Evolutionary conservation across 805 yeast genomes (phyloP), one percentile per base, ranked within the genome.

Genomic region (Saccharomyces jurei): DNA sequence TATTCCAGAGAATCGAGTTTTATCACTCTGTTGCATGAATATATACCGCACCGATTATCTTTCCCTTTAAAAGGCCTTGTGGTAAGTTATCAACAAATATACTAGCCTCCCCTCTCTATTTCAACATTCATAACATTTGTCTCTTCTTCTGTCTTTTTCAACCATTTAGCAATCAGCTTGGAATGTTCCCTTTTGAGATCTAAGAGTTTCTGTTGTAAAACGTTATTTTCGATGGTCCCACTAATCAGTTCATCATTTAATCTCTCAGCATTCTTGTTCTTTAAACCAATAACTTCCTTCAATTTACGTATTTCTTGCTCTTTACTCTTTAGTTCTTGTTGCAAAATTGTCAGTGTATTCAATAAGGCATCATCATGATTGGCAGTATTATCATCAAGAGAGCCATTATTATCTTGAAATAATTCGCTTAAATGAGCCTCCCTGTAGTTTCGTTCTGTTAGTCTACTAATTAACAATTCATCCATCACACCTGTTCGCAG

Each of bases 211-310:
- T 65, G 69, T 44, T 66, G 63, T 21, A 75, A 55, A 6, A 74
- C 50, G 53, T 74, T 75, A 52, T 70, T 72, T 63, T 85, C 90
- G 46, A 88, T 82, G 52, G 81, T 79, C 56, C 76, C 63, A 0
- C 83, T 77, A 21, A 87, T 72, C 29, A 84, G 72, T 62, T 87
- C 94, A 63, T 88, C 91, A 56, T 84, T 84, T 47, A 84, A 67
- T 31, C 77, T 71, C 56, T 81, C 87, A 21, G 83, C 76, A 4
- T 83, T 77, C 59, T 77, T 77, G 52, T 82, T 77, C 66, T 82
- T 83, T 28, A 76, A 69, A 1, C 58, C 57, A n/a, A 71, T 58
- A n/a, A 67, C 59, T 13, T 62, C 64, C 26, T 65, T 62, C 44
- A 74, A 60, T 4, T 61, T 56, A 0, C 36, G 50, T 0, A 71